Percentiles rank a stretch among this genome's conserved stretches.
Evolutionary conservation across 2,329 filamentous ascomycete species (phyloP).

Genomic region (Endothia cerciana): DNA sequence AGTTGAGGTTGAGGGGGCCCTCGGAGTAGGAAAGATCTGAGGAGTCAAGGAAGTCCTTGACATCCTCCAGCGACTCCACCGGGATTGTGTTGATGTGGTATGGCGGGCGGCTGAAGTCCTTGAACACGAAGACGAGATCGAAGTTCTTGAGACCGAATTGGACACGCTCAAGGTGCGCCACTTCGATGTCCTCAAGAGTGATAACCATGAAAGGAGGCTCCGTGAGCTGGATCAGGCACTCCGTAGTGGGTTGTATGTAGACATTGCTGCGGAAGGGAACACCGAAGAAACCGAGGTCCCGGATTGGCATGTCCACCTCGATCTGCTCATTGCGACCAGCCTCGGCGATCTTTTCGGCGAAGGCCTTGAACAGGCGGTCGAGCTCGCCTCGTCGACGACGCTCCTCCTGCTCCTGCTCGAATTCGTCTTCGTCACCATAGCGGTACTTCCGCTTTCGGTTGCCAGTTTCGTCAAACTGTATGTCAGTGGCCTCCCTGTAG

Average conservation of each 20-base stretch:
- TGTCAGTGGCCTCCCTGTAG: slow-evolving; percentile 96
- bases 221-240: slow-evolving; percentile 94
- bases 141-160: slow-evolving; percentile 98
- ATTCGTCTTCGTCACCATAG: slow-evolving; percentile 97
- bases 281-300: slow-evolving; percentile 94
- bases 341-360: slow-evolving; percentile 96
- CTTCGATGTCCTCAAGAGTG: slow-evolving; percentile 92
- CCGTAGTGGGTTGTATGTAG: slow-evolving; percentile 92
- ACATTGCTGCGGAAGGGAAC: slow-evolving; percentile 96
- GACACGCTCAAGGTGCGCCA: slow-evolving; percentile 94
- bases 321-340: slow-evolving; percentile 89
- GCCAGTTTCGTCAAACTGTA: slow-evolving; percentile 97
- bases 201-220: slow-evolving; percentile 97
- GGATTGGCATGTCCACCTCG: slow-evolving; percentile 94
- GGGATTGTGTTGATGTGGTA: slow-evolving; percentile 98
- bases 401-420: slow-evolving; percentile 97
- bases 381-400: slow-evolving; percentile 87
- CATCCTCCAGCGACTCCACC: slow-evolving; percentile 88
- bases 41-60: slow-evolving; percentile 97
- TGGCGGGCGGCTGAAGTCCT: slow-evolving; percentile 89
- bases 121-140: slow-evolving; percentile 97
- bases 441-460: slow-evolving; percentile 97
- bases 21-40: slow-evolving; percentile 94
- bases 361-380: slow-evolving; percentile 93
- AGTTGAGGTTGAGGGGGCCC: slow-evolving; percentile 96